These are phyloP conservation scores for Hsuehochloa calcarea DNA, from an alignment of 176 grass and related monocot species.

Conservation along the genomic window DNA sequence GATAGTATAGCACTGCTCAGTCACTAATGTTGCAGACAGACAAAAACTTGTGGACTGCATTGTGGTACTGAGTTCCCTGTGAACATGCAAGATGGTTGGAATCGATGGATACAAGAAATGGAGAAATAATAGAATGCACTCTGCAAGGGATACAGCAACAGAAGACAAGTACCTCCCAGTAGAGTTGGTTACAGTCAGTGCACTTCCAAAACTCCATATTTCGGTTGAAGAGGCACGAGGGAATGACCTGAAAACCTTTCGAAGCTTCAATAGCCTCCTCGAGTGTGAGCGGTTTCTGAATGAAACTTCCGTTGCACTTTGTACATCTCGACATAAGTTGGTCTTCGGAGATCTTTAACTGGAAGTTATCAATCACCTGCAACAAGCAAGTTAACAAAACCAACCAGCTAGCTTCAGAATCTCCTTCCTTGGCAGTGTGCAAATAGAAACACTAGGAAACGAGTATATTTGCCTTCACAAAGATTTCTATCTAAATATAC, in stretches of 20 bases:
- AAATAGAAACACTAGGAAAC: background rate
- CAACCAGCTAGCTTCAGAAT: background rate
- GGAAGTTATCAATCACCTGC: slow-evolving; percentile 86
- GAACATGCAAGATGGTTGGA: background rate
- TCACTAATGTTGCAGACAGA: slow-evolving; percentile 85
- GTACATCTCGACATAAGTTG: slow-evolving; percentile 94
- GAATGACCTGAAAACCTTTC: slow-evolving; percentile 94
- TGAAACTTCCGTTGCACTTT: slow-evolving; percentile 97
- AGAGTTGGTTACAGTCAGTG: slow-evolving; percentile 84
- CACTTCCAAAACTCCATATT: slow-evolving; percentile 99
- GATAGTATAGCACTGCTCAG: slow-evolving; percentile 31
- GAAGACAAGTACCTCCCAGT: slow-evolving; percentile 88
- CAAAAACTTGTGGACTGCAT: slow-evolving; percentile 84
- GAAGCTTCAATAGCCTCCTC: slow-evolving; percentile 88
- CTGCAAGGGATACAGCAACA: background rate
- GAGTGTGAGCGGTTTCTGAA: slow-evolving; percentile 82
- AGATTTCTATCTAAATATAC: background rate
- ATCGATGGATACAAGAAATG: slow-evolving; percentile 12
- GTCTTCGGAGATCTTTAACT: slow-evolving; percentile 86
- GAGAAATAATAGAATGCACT: background rate
- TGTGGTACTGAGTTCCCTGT: slow-evolving; percentile 94
- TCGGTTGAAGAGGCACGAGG: slow-evolving; percentile 72
- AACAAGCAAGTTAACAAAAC: slow-evolving; percentile 36
- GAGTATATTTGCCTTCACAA: background rate
- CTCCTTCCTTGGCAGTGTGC: background rate